phyloP scores from a whole-genome alignment of 352 stramenopile genomes.

The Pythium folliculosum region DNA sequence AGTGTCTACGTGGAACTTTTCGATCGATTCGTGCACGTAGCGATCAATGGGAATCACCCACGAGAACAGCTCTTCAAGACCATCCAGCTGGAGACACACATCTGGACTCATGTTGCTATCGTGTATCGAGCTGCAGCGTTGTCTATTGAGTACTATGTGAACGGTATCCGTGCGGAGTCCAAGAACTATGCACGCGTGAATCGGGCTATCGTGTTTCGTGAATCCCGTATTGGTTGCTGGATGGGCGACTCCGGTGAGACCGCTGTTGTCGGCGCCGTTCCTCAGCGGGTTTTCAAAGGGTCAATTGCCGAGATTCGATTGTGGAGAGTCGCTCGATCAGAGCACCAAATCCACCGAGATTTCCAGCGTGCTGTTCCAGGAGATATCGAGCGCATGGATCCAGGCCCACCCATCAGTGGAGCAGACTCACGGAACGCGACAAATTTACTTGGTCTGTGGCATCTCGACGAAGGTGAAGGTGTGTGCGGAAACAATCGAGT shows the following conservation, averaged over 20 bases:
- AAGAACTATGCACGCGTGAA: constrained; percentile 48
- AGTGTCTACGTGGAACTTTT: constrained; percentile 79
- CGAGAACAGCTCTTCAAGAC: constrained; percentile 68
- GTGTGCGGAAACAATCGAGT: constrained; percentile 56
- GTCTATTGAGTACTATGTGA: constrained; percentile 51
- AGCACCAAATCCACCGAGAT: constrained; percentile 51
- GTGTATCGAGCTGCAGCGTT: constrained; percentile 41
- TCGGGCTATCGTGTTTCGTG: constrained; percentile 48
- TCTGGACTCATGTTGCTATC: constrained; percentile 73
- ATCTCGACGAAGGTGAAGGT: constrained; percentile 76
- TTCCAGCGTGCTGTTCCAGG: constrained; percentile 68
- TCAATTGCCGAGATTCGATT: constrained; percentile 75
- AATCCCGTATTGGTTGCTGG: constrained; percentile 73
- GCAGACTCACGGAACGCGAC: constrained; percentile 11
- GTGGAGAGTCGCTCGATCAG: constrained; percentile 51
- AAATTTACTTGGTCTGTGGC: constrained; percentile 63
- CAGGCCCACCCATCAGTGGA: constrained; percentile 14
- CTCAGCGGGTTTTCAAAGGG: constrained; percentile 72
- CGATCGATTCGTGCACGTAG: constrained; percentile 61
- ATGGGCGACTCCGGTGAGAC: constrained; percentile 51
- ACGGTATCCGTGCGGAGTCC: constrained; percentile 42
- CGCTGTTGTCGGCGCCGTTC: constrained; percentile 31
- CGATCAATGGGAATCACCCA: constrained; percentile 71
- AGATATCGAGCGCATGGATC: constrained; percentile 30
- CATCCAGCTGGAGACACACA: constrained; percentile 52